Evolutionary conservation across 1,139 yeast genomes (phyloP).

Genomic region (Pneumocystis carinii): DNA sequence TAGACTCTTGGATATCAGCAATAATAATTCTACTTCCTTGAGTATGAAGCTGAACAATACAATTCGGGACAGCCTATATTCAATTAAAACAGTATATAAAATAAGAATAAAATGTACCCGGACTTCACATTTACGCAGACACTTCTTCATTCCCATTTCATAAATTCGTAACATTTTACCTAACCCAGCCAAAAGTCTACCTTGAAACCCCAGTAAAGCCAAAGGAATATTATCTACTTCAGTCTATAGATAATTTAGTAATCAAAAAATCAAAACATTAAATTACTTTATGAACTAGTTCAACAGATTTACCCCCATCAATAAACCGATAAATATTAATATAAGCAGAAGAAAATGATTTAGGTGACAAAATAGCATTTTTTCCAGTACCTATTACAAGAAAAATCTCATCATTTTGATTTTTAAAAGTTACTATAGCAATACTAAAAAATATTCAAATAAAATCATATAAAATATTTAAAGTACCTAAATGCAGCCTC

Average conservation of each 20-base stretch:
- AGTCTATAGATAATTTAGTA: conserved; percentile 26
- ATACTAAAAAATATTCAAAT: conserved; percentile 21
- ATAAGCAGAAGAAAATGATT: conserved; percentile 23
- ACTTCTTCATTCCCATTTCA: conserved; percentile 66
- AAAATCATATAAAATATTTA: background rate
- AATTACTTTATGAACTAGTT: conserved; percentile 36
- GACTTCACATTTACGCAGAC: conserved; percentile 46
- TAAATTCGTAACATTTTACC: conserved; percentile 43
- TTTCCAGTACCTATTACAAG: conserved; percentile 38
- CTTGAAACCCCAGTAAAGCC: conserved; percentile 44
- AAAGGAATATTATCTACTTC: conserved; percentile 35
- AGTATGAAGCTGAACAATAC: conserved; percentile 38
- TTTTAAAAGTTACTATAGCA: conserved; percentile 26
- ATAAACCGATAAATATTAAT: conserved; percentile 34
- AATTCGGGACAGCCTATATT: conserved; percentile 22
- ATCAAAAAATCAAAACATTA: background rate
- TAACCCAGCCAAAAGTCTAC: conserved; percentile 46
- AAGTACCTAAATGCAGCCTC: conserved; percentile 26
- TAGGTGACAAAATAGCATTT: conserved; percentile 29
- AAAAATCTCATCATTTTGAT: conserved; percentile 22
- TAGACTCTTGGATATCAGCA: conserved; percentile 55
- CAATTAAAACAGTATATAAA: background rate
- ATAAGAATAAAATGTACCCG: conserved; percentile 14
- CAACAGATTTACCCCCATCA: conserved; percentile 28
- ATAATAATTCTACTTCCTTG: conserved; percentile 48